Evolutionary conservation across 2,329 filamentous ascomycete genomes (phyloP), one percentile per base, ranked within the genome.

Genomic region (Penicillium sp.): DNA sequence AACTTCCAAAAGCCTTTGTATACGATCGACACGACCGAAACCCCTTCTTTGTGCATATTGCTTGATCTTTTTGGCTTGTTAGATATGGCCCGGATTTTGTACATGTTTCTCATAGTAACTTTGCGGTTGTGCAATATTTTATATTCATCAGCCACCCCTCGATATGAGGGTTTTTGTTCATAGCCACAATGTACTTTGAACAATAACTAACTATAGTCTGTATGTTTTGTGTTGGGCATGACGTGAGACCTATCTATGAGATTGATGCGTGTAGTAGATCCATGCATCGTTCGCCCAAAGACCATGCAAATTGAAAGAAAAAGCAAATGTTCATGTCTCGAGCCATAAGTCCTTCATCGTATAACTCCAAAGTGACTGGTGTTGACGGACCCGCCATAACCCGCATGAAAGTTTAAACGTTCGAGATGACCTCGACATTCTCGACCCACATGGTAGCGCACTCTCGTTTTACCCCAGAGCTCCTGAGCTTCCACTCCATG

Each of bases 21-120:
- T 40, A 62, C 55, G 59, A 60, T 64, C 54, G 59, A 61, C 57
- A 59, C 47, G 62, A 62, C 61, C 56, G 57, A 57, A 51, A 8
- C 27, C 34, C 39, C 55, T 38, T 40, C 52, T 13, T 42, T 47
- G 38, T 60, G 51, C 53, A 61, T 61, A 58, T 58, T 53, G 23
- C 53, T 49, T 57, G 34, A 34, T 47, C 40, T 42, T 26, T 56
- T 41, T 53, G 18, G 53, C 41, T 47, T 56, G 16, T 36, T 45
- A 34, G 26, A 26, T 38, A 34, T 34, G 46, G 46, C 39, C 39
- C 29, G 49, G 23, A 23, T 34, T 48, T 32, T 61, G 53, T 57
- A 61, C 42, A 60, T 57, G 47, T 53, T 43, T 49, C 30, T 47
- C 19, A 29, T 36, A 30, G 50, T 50, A 39, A 29, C 36, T 42